Conservation (phyloP, 2,329 filamentous ascomycete genomes). For the Penicillium polonicum region DNA sequence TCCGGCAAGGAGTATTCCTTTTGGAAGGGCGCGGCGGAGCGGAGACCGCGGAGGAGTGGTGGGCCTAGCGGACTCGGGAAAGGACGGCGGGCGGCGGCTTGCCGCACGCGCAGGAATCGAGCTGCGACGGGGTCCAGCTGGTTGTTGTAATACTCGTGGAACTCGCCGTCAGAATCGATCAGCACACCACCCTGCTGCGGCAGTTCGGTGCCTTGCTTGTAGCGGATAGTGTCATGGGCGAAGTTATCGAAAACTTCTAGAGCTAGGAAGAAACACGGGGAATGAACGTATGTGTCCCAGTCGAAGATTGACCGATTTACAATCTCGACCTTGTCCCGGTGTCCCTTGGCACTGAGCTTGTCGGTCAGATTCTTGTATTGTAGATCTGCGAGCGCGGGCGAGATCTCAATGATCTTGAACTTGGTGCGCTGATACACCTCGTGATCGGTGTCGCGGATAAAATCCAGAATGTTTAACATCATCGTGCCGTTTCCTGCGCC, state of each 20-base stretch:
- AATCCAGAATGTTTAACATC: constrained; percentile 97
- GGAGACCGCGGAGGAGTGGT: constrained; percentile 59
- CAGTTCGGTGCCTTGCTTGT: constrained; percentile 75
- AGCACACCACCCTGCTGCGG: constrained; percentile 87
- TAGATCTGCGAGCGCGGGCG: constrained; percentile 71
- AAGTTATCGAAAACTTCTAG: constrained; percentile 99
- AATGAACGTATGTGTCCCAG: constrained; percentile 83
- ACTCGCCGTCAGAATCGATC: constrained; percentile 80
- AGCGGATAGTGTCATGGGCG: constrained; percentile 89
- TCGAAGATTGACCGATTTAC: constrained; percentile 94
- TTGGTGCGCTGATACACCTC: constrained; percentile 92
- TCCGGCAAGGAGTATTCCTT: constrained; percentile 79
- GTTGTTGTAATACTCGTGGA: constrained; percentile 88
- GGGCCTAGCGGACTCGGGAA: constrained; percentile 48
- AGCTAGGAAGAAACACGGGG: constrained; percentile 94
- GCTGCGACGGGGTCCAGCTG: constrained; percentile 77
- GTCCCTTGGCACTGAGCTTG: constrained; percentile 68
- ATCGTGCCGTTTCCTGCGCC: constrained; percentile 94
- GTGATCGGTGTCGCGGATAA: constrained; percentile 83
- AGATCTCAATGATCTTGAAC: constrained; percentile 96
- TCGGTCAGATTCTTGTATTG: constrained; percentile 70
- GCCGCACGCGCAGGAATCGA: constrained; percentile 79
- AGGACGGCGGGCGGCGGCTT: constrained; percentile 61
- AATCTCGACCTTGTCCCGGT: constrained; percentile 84
- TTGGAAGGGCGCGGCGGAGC: constrained; percentile 65